Evolutionary conservation across 169 alveolate genomes (phyloP).

Genomic region (Sarcocystis neurona): DNA sequence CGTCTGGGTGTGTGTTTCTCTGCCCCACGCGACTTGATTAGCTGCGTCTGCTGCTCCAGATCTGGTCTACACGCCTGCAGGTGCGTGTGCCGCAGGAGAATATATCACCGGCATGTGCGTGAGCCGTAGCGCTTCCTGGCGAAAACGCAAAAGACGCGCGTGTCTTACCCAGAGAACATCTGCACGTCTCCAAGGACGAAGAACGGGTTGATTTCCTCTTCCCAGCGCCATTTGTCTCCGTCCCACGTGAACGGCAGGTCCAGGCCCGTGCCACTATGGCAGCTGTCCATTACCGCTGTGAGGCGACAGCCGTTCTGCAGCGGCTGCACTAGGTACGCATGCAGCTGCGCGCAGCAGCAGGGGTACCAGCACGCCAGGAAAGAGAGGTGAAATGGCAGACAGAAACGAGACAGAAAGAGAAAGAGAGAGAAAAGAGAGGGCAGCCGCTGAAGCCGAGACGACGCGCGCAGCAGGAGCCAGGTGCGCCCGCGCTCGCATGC

Average conservation of each 20-base stretch:
- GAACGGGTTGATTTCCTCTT: slow-evolving; percentile 64
- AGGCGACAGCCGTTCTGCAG: slow-evolving; percentile 68
- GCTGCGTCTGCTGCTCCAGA: no score
- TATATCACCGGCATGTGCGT: no score
- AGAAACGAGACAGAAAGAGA: neutral
- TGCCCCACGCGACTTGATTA: no score
- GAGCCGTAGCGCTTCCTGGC: no score
- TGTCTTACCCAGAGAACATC: slow-evolving; percentile 27
- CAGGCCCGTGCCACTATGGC: slow-evolving; percentile 67
- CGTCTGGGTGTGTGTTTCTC: no score
- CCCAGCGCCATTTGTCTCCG: slow-evolving; percentile 57
- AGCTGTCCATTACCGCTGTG: slow-evolving; percentile 75
- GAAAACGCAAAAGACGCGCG: neutral
- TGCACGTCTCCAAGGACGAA: slow-evolving; percentile 35
- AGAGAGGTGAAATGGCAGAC: neutral
- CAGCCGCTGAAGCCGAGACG: neutral
- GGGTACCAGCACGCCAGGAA: neutral
- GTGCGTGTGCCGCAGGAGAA: no score
- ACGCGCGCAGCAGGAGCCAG: no score
- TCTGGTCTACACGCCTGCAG: no score
- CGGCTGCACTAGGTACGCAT: slow-evolving; percentile 62
- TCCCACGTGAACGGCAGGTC: slow-evolving; percentile 70
- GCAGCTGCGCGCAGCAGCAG: neutral
- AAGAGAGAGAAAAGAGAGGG: neutral
- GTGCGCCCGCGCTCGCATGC: no score